Percentiles rank a stretch among this genome's conserved stretches.
These are phyloP conservation scores for Corymbia citriodora DNA, from an alignment of 441 rosid genomes.

Conservation along the genomic window DNA sequence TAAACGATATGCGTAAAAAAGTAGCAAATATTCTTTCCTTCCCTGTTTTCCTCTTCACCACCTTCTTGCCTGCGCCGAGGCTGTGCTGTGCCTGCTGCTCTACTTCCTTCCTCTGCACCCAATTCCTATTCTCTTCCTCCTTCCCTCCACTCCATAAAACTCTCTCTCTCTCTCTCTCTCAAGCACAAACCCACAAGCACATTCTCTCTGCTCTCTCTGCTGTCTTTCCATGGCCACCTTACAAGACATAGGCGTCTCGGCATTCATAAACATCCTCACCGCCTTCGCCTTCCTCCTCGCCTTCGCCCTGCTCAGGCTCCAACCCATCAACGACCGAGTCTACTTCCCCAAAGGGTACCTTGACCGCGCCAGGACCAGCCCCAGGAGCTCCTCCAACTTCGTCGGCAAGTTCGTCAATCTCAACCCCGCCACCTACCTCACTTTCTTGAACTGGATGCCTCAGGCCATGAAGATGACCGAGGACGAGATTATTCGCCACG, in stretches of 20 bases:
- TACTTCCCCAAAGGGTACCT: slow-evolving; percentile 93
- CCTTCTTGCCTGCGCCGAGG: slow-evolving; percentile 2
- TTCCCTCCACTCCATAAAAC: too few species aligned
- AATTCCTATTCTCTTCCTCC: background rate
- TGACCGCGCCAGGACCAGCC: slow-evolving; percentile 59
- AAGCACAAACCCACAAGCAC: background rate
- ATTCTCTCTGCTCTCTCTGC: background rate
- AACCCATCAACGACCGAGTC: slow-evolving; percentile 90
- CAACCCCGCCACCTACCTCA: slow-evolving; percentile 58
- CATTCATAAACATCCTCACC: slow-evolving; percentile 64
- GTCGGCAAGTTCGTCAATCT: slow-evolving; percentile 85
- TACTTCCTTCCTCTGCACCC: background rate
- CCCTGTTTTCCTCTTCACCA: background rate
- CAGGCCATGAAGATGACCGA: slow-evolving; percentile 89
- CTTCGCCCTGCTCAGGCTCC: slow-evolving; percentile 83
- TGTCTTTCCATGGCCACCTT: slow-evolving; percentile 68
- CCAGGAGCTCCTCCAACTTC: slow-evolving; percentile 44
- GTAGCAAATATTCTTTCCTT: background rate
- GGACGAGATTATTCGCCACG: slow-evolving; percentile 71
- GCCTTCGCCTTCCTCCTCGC: slow-evolving; percentile 82
- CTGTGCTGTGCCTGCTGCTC: background rate
- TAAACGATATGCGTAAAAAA: background rate
- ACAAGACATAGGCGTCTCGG: slow-evolving; percentile 86
- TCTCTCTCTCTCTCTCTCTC: too few species aligned
- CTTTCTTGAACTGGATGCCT: slow-evolving; percentile 99